Evolutionary conservation across 768 basidiomycete genomes (phyloP).

Genomic region (Tephrocybe sp.): DNA sequence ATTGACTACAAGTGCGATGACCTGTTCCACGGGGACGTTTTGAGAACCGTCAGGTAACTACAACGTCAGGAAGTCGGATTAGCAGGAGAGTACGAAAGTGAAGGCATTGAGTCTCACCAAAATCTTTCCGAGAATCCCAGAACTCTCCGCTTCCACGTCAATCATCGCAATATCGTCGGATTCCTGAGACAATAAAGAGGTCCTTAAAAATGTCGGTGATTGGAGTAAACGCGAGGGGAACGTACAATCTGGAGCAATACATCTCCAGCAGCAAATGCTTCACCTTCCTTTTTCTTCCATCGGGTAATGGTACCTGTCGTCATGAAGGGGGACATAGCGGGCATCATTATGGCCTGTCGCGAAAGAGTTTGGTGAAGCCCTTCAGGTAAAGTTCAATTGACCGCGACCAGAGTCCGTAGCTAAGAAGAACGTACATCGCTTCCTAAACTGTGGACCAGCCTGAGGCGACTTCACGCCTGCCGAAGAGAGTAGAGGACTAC

Average conservation of each 20-base stretch:
- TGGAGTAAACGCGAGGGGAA: too few relatives aligned
- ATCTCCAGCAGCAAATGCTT: slow-evolving; percentile 67
- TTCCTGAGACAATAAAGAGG: slow-evolving; percentile 41
- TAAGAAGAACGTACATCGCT: slow-evolving; percentile 22
- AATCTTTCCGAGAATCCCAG: slow-evolving; percentile 85
- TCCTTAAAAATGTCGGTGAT: background rate
- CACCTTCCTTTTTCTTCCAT: slow-evolving; percentile 81
- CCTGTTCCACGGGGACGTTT: slow-evolving; percentile 40
- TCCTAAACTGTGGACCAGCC: slow-evolving; percentile 22
- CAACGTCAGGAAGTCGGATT: background rate
- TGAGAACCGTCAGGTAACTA: slow-evolving; percentile 67
- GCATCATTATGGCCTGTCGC: slow-evolving; percentile 56
- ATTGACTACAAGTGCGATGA: slow-evolving; percentile 75
- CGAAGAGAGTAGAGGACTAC: slow-evolving; percentile 20
- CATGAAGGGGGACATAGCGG: slow-evolving; percentile 89
- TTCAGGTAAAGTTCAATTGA: slow-evolving; percentile 9
- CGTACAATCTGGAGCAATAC: slow-evolving; percentile 73
- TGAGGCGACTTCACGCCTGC: slow-evolving; percentile 22
- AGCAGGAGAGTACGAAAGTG: background rate
- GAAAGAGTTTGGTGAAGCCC: slow-evolving; percentile 34
- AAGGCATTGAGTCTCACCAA: slow-evolving; percentile 45
- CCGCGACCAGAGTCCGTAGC: background rate
- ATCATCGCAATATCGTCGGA: slow-evolving; percentile 79
- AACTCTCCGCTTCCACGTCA: slow-evolving; percentile 88
- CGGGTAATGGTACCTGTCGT: slow-evolving; percentile 76